Conservation (phyloP, 495 filamentous ascomycete species). For the Echria macrotheca region DNA sequence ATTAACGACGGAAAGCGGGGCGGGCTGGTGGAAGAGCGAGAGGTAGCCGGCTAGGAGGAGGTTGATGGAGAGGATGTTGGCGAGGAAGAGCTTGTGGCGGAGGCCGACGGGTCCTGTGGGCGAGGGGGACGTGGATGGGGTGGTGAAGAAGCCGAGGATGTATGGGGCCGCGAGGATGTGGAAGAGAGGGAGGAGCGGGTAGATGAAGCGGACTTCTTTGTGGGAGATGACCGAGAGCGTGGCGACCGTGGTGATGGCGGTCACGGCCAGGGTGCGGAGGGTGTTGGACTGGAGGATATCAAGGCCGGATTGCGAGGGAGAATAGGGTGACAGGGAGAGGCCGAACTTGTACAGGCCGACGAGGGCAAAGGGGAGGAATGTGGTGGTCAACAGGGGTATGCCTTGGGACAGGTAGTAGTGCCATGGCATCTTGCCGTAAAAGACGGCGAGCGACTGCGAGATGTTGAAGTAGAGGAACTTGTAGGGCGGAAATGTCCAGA, state of each 20-base stretch:
- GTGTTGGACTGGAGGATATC: constrained; percentile 36
- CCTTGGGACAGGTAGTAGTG: constrained; percentile 93
- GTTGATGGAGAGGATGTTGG: constrained; percentile 59
- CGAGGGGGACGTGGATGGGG: constrained; percentile 14
- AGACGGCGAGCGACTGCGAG: constrained; percentile 73
- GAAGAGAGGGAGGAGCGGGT: constrained; percentile 80
- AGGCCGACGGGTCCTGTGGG: constrained; percentile 21
- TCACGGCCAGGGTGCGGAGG: constrained; percentile 54
- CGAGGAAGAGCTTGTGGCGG: constrained; percentile 49
- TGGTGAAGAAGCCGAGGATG: constrained; percentile 59
- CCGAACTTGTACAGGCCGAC: constrained; percentile 54
- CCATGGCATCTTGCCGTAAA: constrained; percentile 88
- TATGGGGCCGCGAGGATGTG: constrained; percentile 72
- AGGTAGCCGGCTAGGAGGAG: constrained; percentile 68
- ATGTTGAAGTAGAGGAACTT: constrained; percentile 92
- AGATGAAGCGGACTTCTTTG: constrained; percentile 97
- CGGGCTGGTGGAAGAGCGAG: constrained; percentile 71
- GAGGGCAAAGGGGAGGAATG: constrained; percentile 69
- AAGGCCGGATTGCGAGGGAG: constrained; percentile 26
- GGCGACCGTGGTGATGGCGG: constrained; percentile 53
- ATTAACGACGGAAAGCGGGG: constrained; percentile 61
- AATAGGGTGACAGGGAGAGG: constrained; percentile 1
- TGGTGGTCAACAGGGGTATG: constrained; percentile 80
- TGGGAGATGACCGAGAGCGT: constrained; percentile 78
- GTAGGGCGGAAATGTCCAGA: constrained; percentile 86